Evolutionary conservation across 2,329 filamentous ascomycete species (phyloP).

Genomic region (Nannizzia gypsea): DNA sequence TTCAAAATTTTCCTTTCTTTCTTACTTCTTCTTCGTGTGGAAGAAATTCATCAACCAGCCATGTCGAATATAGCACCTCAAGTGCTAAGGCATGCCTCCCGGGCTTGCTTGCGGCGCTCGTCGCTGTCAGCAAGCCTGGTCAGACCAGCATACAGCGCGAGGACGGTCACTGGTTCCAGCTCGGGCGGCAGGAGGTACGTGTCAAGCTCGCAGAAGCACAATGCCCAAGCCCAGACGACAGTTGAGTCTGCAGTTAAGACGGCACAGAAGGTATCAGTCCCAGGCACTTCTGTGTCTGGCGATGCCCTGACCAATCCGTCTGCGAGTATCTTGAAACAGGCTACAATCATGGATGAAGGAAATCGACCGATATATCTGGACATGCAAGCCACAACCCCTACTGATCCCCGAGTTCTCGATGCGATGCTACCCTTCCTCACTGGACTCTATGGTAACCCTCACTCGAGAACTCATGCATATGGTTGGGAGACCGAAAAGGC

Average conservation of each 20-base stretch:
- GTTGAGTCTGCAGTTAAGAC: conserved; percentile 74
- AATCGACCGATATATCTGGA: conserved; percentile 93
- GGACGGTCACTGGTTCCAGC: conserved; percentile 23
- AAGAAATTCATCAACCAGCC: conserved; percentile 8
- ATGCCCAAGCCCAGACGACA: conserved; percentile 66
- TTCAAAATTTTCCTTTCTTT: neutral
- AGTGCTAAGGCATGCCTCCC: conserved; percentile 63
- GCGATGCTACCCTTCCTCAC: conserved; percentile 94
- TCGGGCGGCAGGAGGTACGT: conserved; percentile 48
- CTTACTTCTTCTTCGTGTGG: neutral
- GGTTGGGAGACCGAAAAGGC: conserved; percentile 97
- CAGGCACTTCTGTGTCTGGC: conserved; percentile 45
- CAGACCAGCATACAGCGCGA: conserved; percentile 18
- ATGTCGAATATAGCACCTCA: conserved; percentile 58
- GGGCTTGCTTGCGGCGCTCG: conserved; percentile 43
- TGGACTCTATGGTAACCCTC: conserved; percentile 89
- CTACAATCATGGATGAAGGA: conserved; percentile 84
- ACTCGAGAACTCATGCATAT: conserved; percentile 94
- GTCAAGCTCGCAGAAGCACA: conserved; percentile 59
- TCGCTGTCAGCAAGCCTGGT: conserved; percentile 31
- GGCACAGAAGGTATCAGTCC: conserved; percentile 68
- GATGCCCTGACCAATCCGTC: conserved; percentile 70
- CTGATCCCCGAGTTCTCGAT: conserved; percentile 88
- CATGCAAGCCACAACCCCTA: conserved; percentile 93
- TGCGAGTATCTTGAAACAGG: conserved; percentile 75